Evolutionary conservation across 495 filamentous ascomycete species (phyloP), one percentile per base, ranked within the genome.

Genomic region (Parmelia sp.): DNA sequence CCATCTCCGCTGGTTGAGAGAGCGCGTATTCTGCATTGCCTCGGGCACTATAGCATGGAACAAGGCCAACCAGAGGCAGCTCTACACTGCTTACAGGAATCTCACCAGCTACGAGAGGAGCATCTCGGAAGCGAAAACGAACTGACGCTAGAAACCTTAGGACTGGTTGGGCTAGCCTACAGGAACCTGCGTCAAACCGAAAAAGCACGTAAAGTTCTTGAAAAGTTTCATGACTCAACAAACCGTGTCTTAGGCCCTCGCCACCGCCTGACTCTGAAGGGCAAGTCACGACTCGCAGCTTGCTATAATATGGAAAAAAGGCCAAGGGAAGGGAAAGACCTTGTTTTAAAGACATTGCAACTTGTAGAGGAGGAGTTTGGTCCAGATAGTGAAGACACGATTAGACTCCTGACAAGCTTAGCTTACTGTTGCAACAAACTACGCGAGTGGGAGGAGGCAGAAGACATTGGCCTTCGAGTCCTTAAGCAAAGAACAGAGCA

Each of bases 371-470:
- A 14, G 33, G 61, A 33, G 27, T 55, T 68, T 3, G 68, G 68
- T 27, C 36, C 31, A 19, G 25, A 63, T n/a, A 31, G 68, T 40
- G 27, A 33, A 12, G 58, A 58, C 23, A 70, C 66, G 1, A 23
- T 70, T 9, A 63, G 29, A 25, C 40, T 56, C 39, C 56, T 70
- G 66, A 37, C 31, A n/a, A 45, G 62, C 25, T 33, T 70, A 9
- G 45, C 55, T 31, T 62, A 37, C 29, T 58, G 39, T 3, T 59
- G 31, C 59, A 60, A 60, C 29, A 61, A 33, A 29, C 63, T 62
- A 35, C 17, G 55, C 5, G 51, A 55, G 3, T 66, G 65, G 61
- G 27, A 31, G 21, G 63, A 76, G 51, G 75, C 75, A 0, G 73
- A 75, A 60, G 29, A 65, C 15, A 10, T 68, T 3, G 59, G 60